Evolutionary conservation across 2,329 filamentous ascomycete species (phyloP), one percentile per base, ranked within the genome.

Genomic region (Parasarocladium wereldwijsianum): DNA sequence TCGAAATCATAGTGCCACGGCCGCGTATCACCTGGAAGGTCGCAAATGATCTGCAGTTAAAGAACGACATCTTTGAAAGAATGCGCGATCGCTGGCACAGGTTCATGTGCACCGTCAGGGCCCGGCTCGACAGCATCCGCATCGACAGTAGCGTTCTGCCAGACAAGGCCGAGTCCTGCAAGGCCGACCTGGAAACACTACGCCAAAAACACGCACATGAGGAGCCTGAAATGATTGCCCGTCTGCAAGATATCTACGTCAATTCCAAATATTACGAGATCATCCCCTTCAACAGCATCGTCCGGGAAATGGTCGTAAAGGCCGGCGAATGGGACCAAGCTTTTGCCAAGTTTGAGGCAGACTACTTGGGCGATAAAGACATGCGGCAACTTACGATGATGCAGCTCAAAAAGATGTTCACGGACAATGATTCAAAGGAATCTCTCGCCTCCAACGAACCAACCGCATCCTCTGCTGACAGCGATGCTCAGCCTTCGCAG

Each of bases 11-110:
- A 31, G 90, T 96, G 3, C 90, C 90, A 2, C 71, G 86, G 33
- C 74, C 85, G 16, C 73, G 82, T 32, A 80, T 98, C 30, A 94
- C 87, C 0, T 98, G 92, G 87, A 96, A 94, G 51, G 90, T 98
- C 16, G 87, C 93, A 41, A 81, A 92, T 38, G 90, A 98, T 47
- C 58, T 98, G 28, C 79, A 69, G 40, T 66, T 98, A 43, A 93
- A 93, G 52, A 98, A 98, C 42, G 84, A 93, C 15, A 74, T 93
- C 18, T 98, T 82, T 47, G 64, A 62, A 14, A 79, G 76, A 45
- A 80, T 79, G 36, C 82, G 93, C 45, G 76, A 84, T 31, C 74
- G 84, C 20, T 76, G 93, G 57, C 75, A 73, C 39, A 75, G 76
- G 14, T 98, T 94, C 56, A 93, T 93, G 64, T 55, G 69, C 13